phyloP scores from a whole-genome alignment of 495 filamentous ascomycete genomes.

The Trichoderma asperelloides region DNA sequence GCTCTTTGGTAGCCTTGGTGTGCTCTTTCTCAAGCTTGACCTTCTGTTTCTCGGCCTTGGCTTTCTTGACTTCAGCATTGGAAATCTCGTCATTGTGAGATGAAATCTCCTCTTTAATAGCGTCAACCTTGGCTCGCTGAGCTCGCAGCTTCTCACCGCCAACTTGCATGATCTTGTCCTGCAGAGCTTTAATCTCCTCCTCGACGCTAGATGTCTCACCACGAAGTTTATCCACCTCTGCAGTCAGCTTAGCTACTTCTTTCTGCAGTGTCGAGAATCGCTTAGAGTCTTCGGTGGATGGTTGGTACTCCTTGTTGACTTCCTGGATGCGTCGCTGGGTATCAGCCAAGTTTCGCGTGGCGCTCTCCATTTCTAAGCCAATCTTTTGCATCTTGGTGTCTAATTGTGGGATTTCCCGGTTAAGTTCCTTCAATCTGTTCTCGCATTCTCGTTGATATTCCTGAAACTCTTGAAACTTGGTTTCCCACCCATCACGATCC shows the following conservation, averaged over 20 bases:
- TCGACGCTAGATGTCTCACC: conserved; percentile 78
- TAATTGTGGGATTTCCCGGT: conserved; percentile 73
- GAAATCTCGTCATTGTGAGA: conserved; percentile 73
- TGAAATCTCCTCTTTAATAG: conserved; percentile 76
- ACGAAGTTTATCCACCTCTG: conserved; percentile 72
- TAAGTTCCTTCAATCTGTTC: conserved; percentile 56
- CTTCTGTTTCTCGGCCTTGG: conserved; percentile 88
- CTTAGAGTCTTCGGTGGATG: conserved; percentile 67
- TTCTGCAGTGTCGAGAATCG: conserved; percentile 62
- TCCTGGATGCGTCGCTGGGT: conserved; percentile 76
- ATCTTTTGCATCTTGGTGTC: conserved; percentile 92
- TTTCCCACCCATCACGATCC: conserved; percentile 77
- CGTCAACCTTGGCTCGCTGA: conserved; percentile 91
- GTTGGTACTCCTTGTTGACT: conserved; percentile 66
- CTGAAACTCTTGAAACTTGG: conserved; percentile 69
- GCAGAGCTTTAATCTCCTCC: conserved; percentile 79
- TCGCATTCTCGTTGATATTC: conserved; percentile 73
- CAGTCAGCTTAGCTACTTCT: conserved; percentile 62
- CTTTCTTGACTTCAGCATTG: conserved; percentile 71
- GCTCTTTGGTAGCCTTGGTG: conserved; percentile 64
- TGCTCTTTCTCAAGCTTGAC: conserved; percentile 77
- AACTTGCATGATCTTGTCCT: conserved; percentile 96
- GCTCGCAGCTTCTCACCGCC: conserved; percentile 85
- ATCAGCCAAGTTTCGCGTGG: conserved; percentile 74
- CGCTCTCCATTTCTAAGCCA: conserved; percentile 78